Evolutionary conservation across 352 stramenopile genomes (phyloP).

Genomic region (Phytophthora pistaciae): DNA sequence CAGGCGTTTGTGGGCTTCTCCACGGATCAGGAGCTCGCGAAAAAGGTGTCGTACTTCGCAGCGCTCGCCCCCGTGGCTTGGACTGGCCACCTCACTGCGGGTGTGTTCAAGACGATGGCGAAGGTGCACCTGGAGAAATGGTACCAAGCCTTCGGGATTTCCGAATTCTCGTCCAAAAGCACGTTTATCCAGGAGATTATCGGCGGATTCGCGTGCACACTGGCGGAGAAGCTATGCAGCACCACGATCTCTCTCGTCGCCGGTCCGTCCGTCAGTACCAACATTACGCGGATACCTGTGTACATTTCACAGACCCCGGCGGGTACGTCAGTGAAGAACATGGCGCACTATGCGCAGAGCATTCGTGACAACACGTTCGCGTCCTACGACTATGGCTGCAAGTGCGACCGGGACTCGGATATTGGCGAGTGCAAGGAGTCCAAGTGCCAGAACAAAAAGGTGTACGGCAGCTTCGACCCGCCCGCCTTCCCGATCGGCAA

Average conservation of each 20-base stretch:
- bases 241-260: slow-evolving; percentile 45
- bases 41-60: slow-evolving; percentile 62
- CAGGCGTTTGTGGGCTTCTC: slow-evolving; percentile 64
- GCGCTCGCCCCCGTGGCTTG: slow-evolving; percentile 54
- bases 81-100: slow-evolving; percentile 40
- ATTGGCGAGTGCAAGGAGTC: slow-evolving; percentile 35
- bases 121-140: slow-evolving; percentile 43
- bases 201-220: slow-evolving; percentile 42
- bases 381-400: slow-evolving; percentile 61
- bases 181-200: slow-evolving; percentile 42
- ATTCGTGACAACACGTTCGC: slow-evolving; percentile 59
- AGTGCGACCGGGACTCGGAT: slow-evolving; percentile 30
- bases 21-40: slow-evolving; percentile 49
- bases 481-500: slow-evolving; percentile 30
- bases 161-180: slow-evolving; percentile 45
- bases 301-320: slow-evolving; percentile 64
- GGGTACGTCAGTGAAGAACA: slow-evolving; percentile 65
- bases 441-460: slow-evolving; percentile 55
- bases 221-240: slow-evolving; percentile 45
- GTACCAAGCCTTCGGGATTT: slow-evolving; percentile 44
- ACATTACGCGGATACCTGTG: slow-evolving; percentile 51
- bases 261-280: slow-evolving; percentile 52
- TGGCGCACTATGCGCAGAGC: slow-evolving; percentile 58
- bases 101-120: slow-evolving; percentile 45
- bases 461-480: slow-evolving; percentile 53